A percentile compares a stretch with the other conserved stretches of the same genome.
phyloP scores from a whole-genome alignment of 768 basidiomycete genomes.

The Atractiella rhizophila region DNA sequence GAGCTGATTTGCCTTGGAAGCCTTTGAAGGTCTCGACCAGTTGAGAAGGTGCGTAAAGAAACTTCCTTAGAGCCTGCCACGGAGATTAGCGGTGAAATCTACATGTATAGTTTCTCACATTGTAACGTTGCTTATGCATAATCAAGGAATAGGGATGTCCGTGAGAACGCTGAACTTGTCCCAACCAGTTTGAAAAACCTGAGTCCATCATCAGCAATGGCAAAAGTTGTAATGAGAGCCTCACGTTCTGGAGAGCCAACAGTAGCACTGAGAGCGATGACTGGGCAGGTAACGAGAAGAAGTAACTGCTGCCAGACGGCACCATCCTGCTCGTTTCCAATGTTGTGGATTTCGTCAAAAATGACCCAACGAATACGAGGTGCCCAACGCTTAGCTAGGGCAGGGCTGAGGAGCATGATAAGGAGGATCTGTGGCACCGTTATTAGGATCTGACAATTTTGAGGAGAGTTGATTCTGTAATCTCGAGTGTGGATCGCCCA shows the following conservation, averaged over 20 bases:
- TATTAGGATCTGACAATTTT: constrained; percentile 44
- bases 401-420: constrained; percentile 43
- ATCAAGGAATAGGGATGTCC: constrained; percentile 37
- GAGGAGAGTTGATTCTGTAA: constrained; percentile 28
- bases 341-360: constrained; percentile 37
- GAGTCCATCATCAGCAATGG: too few species aligned
- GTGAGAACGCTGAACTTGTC: constrained; percentile 34
- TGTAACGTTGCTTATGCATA: constrained; percentile 24
- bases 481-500: constrained; percentile 13
- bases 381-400: constrained; percentile 36
- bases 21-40: constrained; percentile 13
- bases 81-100: background rate
- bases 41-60: constrained; percentile 26
- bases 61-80: constrained; percentile 31
- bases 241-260: constrained; percentile 36
- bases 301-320: constrained; percentile 53
- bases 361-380: constrained; percentile 43
- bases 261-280: constrained; percentile 50
- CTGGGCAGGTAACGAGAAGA: constrained; percentile 40
- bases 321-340: constrained; percentile 44
- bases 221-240: too few species aligned
- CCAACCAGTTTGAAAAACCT: constrained; percentile 46
- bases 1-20: constrained; percentile 23
- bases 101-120: too few species aligned
- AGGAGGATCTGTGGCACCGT: constrained; percentile 48